Evolutionary conservation across 441 rosid genomes (phyloP), one percentile per base, ranked within the genome.

Genomic region (Bruguiera hainesii): DNA sequence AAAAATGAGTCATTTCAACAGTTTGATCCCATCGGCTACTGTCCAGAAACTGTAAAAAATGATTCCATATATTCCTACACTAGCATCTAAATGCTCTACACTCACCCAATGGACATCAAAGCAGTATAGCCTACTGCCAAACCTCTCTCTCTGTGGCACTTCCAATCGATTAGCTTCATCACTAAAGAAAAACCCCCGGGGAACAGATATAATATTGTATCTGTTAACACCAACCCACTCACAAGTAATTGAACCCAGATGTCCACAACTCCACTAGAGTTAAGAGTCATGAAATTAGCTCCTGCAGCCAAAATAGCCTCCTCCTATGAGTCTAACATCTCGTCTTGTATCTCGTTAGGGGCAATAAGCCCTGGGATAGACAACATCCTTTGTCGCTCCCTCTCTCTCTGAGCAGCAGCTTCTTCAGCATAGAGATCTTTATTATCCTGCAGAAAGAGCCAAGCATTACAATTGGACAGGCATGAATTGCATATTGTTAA

Each of bases 351-450:
- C 79, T 96, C 99, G 64, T 86, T 87, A 9, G 99, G 99, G 70
- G 97, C 98, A 50, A 96, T 89, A 60, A 96, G 90, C 74, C 99
- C 99, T 2, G 99, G 99, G 73, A 96, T 89, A 28, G 93, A 83
- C 71, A 93, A 91, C 99, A 96, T 96, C 73, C 96, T 81, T 80
- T 84, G 97, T 61, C 96, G 85, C 81, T 96, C 98, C 77, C 85
- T 83, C 60, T 91, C 98, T 67, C 88, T 81, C 81, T 90, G 97
- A 19, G 90, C 90, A 37, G 98, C 98, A 51, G 98, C 96, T 75
- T 96, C 99, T 74, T 96, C 99, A 1, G 97, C 97, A 56, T 96
- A 96, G 0, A 96, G 88, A 80, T 96, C 98, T 80, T 93, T 96
- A 77, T 96, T 96, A 76, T 96, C 98, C 99, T 96, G 89, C 51